These are phyloP conservation scores for Boletus reticulatus DNA, from an alignment of 768 basidiomycete genomes.

Conservation along the genomic window DNA sequence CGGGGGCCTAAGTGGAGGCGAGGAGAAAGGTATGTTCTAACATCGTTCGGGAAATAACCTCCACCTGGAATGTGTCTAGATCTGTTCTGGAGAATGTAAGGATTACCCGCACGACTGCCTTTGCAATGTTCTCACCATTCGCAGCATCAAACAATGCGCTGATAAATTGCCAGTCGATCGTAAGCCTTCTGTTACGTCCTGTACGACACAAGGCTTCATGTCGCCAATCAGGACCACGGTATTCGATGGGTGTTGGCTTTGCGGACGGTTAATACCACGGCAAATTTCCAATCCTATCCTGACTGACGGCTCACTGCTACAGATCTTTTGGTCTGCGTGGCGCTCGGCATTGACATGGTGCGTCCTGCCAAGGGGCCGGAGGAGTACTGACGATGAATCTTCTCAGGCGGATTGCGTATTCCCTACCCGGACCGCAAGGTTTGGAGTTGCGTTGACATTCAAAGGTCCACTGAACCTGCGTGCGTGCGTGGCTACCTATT, in stretches of 20 bases:
- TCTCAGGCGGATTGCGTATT: constrained; percentile 88
- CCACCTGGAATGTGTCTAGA: constrained; percentile 41
- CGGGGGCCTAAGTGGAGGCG: constrained; percentile 87
- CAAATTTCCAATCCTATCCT: not conserved
- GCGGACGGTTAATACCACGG: constrained; percentile 64
- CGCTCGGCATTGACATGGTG: constrained; percentile 92
- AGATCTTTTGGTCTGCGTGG: constrained; percentile 90
- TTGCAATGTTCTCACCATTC: constrained; percentile 11
- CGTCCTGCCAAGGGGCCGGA: constrained; percentile 8
- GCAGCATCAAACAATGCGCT: constrained; percentile 79
- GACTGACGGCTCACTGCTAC: not conserved
- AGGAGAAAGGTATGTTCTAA: constrained; percentile 70
- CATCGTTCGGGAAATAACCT: constrained; percentile 5
- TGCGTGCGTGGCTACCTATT: constrained; percentile 25
- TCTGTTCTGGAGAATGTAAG: constrained; percentile 83
- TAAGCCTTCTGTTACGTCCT: constrained; percentile 33
- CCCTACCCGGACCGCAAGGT: constrained; percentile 88
- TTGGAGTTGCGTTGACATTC: constrained; percentile 85
- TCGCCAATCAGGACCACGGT: constrained; percentile 64
- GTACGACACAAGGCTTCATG: constrained; percentile 8
- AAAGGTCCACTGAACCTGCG: constrained; percentile 81
- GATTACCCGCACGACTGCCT: not conserved
- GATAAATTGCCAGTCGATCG: constrained; percentile 76
- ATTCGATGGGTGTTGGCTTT: constrained; percentile 92
- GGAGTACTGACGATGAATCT: not conserved